phyloP scores from a whole-genome alignment of 2,329 filamentous ascomycete genomes.

The Cladosporium sp. region DNA sequence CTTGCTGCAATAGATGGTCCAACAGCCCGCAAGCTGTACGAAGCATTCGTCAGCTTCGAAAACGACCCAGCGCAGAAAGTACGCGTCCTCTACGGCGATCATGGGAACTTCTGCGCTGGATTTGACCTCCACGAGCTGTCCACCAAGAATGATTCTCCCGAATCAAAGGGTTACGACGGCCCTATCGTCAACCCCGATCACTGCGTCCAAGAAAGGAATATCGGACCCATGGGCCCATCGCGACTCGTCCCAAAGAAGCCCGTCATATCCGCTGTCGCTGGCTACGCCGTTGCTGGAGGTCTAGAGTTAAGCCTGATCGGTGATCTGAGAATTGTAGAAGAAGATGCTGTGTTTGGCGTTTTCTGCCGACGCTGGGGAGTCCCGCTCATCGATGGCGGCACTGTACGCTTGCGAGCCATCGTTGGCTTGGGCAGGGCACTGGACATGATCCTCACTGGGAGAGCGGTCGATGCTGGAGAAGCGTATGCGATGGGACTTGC shows the following conservation, averaged over 20 bases:
- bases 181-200: constrained; percentile 27
- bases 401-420: constrained; percentile 53
- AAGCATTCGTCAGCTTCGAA: constrained; percentile 53
- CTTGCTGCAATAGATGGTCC: constrained; percentile 36
- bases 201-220: constrained; percentile 40
- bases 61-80: constrained; percentile 53
- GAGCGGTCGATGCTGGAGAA: constrained; percentile 51
- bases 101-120: constrained; percentile 55
- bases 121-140: constrained; percentile 51
- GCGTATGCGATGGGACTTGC: constrained; percentile 55
- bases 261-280: constrained; percentile 53
- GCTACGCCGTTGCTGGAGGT: constrained; percentile 56
- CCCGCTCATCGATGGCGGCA: constrained; percentile 54
- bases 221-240: constrained; percentile 56
- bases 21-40: constrained; percentile 51
- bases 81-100: constrained; percentile 51
- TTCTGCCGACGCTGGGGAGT: constrained; percentile 58
- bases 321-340: constrained; percentile 56
- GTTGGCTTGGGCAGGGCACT: constrained; percentile 55
- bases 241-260: constrained; percentile 54
- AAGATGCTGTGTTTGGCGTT: constrained; percentile 56
- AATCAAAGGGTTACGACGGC: background rate
- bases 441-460: constrained; percentile 59
- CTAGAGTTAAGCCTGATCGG: constrained; percentile 55
- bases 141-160: constrained; percentile 27